These are phyloP conservation scores for Globisporangium lucens DNA, from an alignment of 352 stramenopile genomes.

Conservation along the genomic window DNA sequence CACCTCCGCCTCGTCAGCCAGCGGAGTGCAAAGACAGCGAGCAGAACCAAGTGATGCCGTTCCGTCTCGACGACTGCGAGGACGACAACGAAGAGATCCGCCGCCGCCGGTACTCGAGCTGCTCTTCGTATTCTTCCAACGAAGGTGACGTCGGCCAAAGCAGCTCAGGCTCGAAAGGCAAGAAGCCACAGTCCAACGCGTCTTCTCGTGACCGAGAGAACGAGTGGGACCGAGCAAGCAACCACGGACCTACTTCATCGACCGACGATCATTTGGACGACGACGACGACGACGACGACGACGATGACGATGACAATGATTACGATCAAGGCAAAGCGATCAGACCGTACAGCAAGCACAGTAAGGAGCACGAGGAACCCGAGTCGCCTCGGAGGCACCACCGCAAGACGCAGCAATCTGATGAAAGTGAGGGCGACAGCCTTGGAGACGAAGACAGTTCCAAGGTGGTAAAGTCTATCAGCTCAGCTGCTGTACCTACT, in stretches of 20 bases:
- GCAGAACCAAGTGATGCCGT: constrained; percentile 66
- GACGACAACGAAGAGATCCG: constrained; percentile 40
- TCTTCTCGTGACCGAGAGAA: constrained; percentile 23
- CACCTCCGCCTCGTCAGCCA: neutral
- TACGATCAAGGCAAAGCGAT: constrained; percentile 17
- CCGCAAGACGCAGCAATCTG: constrained; percentile 27
- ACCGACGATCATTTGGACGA: constrained; percentile 21
- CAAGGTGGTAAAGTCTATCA: constrained; percentile 16
- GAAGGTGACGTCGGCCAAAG: constrained; percentile 9
- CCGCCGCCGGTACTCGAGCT: constrained; percentile 33
- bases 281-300: constrained; percentile 16
- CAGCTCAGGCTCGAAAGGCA: neutral
- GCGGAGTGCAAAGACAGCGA: constrained; percentile 19
- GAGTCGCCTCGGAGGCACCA: constrained; percentile 26
- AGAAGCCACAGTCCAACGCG: constrained; percentile 1
- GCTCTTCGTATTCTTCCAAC: constrained; percentile 11
- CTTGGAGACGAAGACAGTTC: constrained; percentile 48
- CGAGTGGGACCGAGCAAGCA: constrained; percentile 43
- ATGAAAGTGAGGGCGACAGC: constrained; percentile 25
- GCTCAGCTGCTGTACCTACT: constrained; percentile 9
- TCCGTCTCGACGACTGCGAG: constrained; percentile 44
- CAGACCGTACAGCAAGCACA: neutral
- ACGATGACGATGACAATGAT: neutral
- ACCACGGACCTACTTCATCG: constrained; percentile 10
- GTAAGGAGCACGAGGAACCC: constrained; percentile 17